phyloP scores from a whole-genome alignment of 75 land plant species.

The Sequoia sempervirens region DNA sequence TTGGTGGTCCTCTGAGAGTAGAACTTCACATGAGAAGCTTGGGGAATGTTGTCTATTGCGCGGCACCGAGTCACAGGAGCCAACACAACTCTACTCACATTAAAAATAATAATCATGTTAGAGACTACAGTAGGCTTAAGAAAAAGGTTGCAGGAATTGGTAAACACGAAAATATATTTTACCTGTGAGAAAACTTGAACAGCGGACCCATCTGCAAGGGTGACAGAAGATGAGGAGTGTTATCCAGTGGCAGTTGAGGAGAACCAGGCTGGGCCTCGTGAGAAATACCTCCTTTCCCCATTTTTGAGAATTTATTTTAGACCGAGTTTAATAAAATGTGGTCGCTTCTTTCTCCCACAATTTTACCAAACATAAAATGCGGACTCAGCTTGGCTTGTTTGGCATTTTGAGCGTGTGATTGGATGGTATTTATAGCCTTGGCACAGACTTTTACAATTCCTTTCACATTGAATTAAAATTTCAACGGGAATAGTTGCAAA shows the following conservation, averaged over 20 bases:
- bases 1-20: slow-evolving; percentile 24
- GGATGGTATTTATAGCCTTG: too few species aligned
- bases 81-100: slow-evolving; percentile 20
- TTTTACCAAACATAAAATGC: too few species aligned
- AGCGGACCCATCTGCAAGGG: not conserved
- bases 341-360: too few species aligned
- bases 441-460: too few species aligned
- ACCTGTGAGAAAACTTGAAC: slow-evolving; percentile 4
- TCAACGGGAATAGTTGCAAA: too few species aligned
- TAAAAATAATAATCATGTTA: not conserved
- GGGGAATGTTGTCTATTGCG: slow-evolving; percentile 19
- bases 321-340: not conserved
- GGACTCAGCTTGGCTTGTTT: too few species aligned
- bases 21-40: slow-evolving; percentile 10
- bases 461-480: too few species aligned
- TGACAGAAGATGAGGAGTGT: not conserved
- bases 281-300: slow-evolving; percentile 2
- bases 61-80: slow-evolving; percentile 35
- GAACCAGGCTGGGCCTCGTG: not conserved
- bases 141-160: too few species aligned
- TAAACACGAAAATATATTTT: too few species aligned
- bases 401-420: too few species aligned
- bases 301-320: not conserved
- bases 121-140: too few species aligned
- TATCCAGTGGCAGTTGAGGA: not conserved